phyloP scores from a whole-genome alignment of 495 filamentous ascomycete genomes.

The Trichoderma orchidacearum region DNA sequence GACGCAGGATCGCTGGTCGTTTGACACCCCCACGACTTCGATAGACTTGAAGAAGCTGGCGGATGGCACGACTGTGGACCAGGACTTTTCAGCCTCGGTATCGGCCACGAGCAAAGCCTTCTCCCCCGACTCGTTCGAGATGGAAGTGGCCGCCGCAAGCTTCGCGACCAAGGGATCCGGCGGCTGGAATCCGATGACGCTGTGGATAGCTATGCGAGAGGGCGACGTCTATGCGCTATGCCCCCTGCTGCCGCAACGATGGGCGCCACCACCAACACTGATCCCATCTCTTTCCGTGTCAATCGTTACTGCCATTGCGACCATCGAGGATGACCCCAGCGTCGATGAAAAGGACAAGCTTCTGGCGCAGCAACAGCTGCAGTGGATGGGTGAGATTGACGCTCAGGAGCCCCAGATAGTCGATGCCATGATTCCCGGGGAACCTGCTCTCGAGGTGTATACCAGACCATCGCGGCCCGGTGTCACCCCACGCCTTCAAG shows the following conservation, averaged over 20 bases:
- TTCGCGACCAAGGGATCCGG: conserved; percentile 67
- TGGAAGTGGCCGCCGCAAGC: conserved; percentile 76
- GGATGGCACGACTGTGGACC: conserved; percentile 59
- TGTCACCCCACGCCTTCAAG: conserved; percentile 65
- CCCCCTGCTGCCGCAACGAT: conserved; percentile 68
- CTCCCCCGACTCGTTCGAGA: conserved; percentile 69
- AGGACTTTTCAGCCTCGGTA: conserved; percentile 59
- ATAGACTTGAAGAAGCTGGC: conserved; percentile 73
- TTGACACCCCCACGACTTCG: conserved; percentile 65
- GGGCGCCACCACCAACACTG: conserved; percentile 61
- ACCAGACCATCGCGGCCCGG: conserved; percentile 57
- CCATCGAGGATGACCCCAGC: conserved; percentile 41
- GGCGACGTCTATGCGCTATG: conserved; percentile 88
- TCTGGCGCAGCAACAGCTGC: conserved; percentile 55
- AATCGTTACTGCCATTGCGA: conserved; percentile 51
- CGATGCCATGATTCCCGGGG: conserved; percentile 18
- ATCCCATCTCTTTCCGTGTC: conserved; percentile 65
- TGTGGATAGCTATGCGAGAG: conserved; percentile 81
- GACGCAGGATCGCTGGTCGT: conserved; percentile 64
- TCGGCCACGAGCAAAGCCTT: conserved; percentile 65
- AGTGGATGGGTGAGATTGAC: conserved; percentile 75
- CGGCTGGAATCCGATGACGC: conserved; percentile 80
- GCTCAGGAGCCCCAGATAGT: conserved; percentile 51
- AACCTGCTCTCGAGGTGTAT: conserved; percentile 44
- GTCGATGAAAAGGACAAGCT: conserved; percentile 41